Evolutionary conservation across 805 yeast species (phyloP), one percentile per base, ranked within the genome.

Genomic region (Saturnispora galanensis): DNA sequence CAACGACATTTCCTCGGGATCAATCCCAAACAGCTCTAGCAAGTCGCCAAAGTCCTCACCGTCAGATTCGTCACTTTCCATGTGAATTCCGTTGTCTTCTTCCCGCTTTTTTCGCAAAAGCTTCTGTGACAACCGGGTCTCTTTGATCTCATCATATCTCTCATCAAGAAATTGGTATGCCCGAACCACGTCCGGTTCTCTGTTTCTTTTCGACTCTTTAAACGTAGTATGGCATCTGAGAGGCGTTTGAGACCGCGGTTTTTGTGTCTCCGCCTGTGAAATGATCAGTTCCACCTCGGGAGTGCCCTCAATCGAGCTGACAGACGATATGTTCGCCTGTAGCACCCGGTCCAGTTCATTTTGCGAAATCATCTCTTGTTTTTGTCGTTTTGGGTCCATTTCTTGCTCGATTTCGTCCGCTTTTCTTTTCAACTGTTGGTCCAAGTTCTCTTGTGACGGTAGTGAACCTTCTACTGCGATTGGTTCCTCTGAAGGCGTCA

Each of bases 31-130:
- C 31, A 56, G 8, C 5, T 58, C 64, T 13, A 60, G 38, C 15
- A 60, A 43, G 37, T 60, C 63, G 38, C 56, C 65, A 38, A 58
- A 59, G 21, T 58, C 57, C 42, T 55, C 58, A 12, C 38, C 45
- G 10, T 51, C 56, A 16, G 51, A 54, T 21, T 21, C 26, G 17
- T 49, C 49, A 30, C 59, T 62, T 15, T 53, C 51, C 35, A 55
- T 56, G 1, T 35, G 48, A 12, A 56, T 52, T 6, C 61, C 64
- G 29, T 54, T 58, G 35, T 59, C 64, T 37, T 58, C 62, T 39
- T 54, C 59, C 35, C 48, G 50, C 42, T 58, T 59, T 38, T 55
- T 51, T 35, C 45, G 41, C 28, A 60, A 26, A 3, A 62, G 45
- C 39, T 47, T 42, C 39, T 57, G 52, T 2, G 64, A 51, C 16